phyloP scores from a whole-genome alignment of 768 basidiomycete genomes.

The Neoboletus subvelutipes region DNA sequence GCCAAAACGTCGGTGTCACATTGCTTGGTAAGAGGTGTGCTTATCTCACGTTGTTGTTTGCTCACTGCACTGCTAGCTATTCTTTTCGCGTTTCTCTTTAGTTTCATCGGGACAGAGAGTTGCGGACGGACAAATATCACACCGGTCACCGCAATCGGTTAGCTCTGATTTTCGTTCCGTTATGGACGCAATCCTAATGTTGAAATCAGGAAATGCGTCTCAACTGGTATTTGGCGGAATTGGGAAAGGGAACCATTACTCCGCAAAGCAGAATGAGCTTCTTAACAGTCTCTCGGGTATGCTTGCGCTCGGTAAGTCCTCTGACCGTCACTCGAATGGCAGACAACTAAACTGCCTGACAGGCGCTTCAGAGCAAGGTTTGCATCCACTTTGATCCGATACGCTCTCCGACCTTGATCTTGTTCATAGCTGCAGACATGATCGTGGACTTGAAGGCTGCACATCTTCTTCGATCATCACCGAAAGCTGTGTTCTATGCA shows the following conservation, averaged over 20 bases:
- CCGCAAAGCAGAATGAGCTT: neutral
- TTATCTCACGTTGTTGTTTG: no score
- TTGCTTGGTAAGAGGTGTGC: no score
- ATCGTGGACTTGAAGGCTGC: neutral
- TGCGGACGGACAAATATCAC: no score
- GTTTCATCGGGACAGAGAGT: no score
- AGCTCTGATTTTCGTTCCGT: neutral
- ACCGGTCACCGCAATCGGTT: no score
- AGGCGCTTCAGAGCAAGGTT: constrained; percentile 2
- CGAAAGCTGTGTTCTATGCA: neutral
- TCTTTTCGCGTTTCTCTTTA: no score
- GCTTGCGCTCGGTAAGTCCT: neutral
- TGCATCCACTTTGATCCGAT: neutral
- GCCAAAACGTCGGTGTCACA: no score
- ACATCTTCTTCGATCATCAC: constrained; percentile 3
- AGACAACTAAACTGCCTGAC: neutral
- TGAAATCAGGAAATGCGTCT: neutral
- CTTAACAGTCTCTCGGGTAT: neutral
- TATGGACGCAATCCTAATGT: neutral
- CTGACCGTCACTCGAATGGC: neutral
- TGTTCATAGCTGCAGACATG: neutral
- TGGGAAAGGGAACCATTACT: neutral
- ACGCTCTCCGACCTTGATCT: neutral
- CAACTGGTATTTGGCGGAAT: neutral
- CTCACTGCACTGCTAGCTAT: no score